Conservation (phyloP, 2,329 filamentous ascomycete species). For the Boeremia exigua region DNA sequence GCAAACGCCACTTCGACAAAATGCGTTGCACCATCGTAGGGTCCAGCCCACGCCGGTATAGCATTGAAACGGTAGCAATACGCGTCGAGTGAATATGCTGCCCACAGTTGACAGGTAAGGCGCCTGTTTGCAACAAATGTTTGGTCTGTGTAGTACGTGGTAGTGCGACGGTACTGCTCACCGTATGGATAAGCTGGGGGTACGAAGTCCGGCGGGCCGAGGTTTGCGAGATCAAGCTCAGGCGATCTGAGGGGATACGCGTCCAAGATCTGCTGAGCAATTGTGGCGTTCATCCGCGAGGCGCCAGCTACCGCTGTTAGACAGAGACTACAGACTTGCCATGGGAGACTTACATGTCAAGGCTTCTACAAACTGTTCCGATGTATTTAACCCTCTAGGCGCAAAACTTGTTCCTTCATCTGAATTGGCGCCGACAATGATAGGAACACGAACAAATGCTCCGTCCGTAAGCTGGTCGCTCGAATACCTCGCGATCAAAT, state of each 20-base stretch:
- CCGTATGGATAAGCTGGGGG: conserved; percentile 13
- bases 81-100: conserved; percentile 53
- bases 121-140: conserved; percentile 62
- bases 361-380: conserved; percentile 53
- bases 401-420: conserved; percentile 68
- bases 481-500: conserved; percentile 59
- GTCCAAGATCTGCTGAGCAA: too few relatives aligned
- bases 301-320: too few relatives aligned
- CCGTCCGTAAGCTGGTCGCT: conserved; percentile 61
- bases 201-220: not conserved
- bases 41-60: conserved; percentile 45
- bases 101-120: conserved; percentile 56
- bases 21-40: conserved; percentile 53
- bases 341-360: too few relatives aligned
- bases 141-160: conserved; percentile 58
- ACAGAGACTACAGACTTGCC: too few relatives aligned
- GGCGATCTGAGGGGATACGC: too few relatives aligned
- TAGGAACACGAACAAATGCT: conserved; percentile 66
- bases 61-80: conserved; percentile 68
- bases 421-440: conserved; percentile 66
- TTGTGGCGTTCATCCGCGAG: too few relatives aligned
- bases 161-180: conserved; percentile 58
- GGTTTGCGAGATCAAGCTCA: conserved; percentile 10
- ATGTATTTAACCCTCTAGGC: conserved; percentile 60
- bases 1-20: conserved; percentile 56